phyloP scores from a whole-genome alignment of 345 rosid species.

The Geranium rotundifolium region DNA sequence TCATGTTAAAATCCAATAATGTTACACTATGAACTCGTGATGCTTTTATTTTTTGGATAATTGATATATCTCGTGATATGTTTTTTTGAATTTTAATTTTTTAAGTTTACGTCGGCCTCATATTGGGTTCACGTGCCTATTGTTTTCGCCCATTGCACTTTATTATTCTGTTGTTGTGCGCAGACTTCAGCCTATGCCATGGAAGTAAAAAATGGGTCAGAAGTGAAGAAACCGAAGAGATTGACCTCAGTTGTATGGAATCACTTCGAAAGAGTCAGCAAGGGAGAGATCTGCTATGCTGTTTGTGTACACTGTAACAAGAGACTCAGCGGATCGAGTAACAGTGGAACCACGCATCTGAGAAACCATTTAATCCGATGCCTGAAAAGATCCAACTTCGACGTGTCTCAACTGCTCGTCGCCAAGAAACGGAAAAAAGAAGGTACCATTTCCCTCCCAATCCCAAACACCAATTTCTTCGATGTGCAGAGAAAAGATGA shows the following conservation, averaged over 20 bases:
- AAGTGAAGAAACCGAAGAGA: constrained; percentile 67
- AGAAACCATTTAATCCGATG: constrained; percentile 90
- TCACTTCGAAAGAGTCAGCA: constrained; percentile 83
- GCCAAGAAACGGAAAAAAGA: constrained; percentile 79
- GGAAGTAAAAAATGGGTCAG: constrained; percentile 58
- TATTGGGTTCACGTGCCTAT: no score
- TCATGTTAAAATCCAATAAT: no score
- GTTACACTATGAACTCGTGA: no score
- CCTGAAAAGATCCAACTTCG: constrained; percentile 71
- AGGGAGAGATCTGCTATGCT: constrained; percentile 83
- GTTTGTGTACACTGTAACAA: constrained; percentile 82
- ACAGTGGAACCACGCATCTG: constrained; percentile 90
- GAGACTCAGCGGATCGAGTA: constrained; percentile 91
- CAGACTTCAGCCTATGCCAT: constrained; percentile 29
- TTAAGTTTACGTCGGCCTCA: no score
- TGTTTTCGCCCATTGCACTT: neutral
- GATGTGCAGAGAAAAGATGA: constrained; percentile 72
- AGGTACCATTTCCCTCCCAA: constrained; percentile 25
- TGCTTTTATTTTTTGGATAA: no score
- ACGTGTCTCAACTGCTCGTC: constrained; percentile 71
- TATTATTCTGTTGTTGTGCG: constrained; percentile 13
- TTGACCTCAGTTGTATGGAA: constrained; percentile 90
- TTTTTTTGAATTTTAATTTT: no score
- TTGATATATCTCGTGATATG: no score
- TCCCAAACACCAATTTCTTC: constrained; percentile 45